Percentiles rank a stretch among this genome's conserved stretches.
These are phyloP conservation scores for Misopates orontium DNA, from an alignment of 257 asterid species.

Conservation along the genomic window DNA sequence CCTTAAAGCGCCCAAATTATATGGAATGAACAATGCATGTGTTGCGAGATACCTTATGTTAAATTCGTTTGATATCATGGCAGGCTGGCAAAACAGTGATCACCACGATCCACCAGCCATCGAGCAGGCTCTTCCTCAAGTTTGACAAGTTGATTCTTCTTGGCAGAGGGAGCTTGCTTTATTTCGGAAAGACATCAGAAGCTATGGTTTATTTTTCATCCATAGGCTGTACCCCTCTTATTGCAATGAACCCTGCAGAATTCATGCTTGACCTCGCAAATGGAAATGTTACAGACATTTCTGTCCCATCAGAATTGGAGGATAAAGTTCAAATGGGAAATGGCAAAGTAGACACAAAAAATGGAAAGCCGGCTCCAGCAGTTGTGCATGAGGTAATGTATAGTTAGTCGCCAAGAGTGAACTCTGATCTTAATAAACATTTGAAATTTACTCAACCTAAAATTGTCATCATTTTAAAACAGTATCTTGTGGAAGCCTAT, in stretches of 20 bases:
- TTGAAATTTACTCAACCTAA: too few species aligned
- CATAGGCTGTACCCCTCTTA: conserved; percentile 57
- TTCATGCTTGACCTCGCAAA: conserved; percentile 62
- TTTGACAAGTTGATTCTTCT: conserved; percentile 59
- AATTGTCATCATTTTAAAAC: too few species aligned
- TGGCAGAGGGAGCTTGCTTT: conserved; percentile 57
- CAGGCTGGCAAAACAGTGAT: conserved; percentile 39
- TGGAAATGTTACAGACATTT: conserved; percentile 55
- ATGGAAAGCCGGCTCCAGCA: conserved; percentile 47
- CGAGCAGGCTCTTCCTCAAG: conserved; percentile 62
- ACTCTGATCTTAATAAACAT: background rate
- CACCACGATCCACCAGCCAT: conserved; percentile 70
- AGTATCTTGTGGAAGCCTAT: conserved; percentile 64
- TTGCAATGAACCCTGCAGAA: conserved; percentile 69
- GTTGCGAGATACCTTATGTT: too few species aligned
- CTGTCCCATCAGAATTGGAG: conserved; percentile 56
- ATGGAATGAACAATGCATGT: too few species aligned
- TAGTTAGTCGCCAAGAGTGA: background rate
- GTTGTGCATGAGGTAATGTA: conserved; percentile 45
- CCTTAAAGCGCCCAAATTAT: background rate
- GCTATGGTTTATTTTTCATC: conserved; percentile 55
- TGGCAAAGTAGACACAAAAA: conserved; percentile 37
- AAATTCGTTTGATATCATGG: background rate
- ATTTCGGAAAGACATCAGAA: conserved; percentile 62
- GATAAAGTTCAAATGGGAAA: conserved; percentile 51